Conservation (phyloP, 441 rosid genomes). For the Euphorbia celastroides region DNA sequence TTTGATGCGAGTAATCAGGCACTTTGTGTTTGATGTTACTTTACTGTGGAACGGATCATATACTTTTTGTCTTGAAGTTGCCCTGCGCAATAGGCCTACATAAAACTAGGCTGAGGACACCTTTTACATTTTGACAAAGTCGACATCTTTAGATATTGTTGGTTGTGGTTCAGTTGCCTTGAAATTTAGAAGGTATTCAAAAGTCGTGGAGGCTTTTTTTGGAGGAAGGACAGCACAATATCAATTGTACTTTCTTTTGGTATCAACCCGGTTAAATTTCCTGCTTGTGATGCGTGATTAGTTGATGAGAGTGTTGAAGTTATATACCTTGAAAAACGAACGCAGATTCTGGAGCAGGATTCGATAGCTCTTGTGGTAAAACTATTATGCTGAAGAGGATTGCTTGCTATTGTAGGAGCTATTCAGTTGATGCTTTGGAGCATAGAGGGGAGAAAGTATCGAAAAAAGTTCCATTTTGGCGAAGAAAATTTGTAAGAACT, state of each 20-base stretch:
- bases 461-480: background rate
- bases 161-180: no score
- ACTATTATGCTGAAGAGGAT: background rate
- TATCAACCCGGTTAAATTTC: background rate
- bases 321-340: background rate
- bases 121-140: slow-evolving; percentile 9
- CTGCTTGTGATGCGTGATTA: background rate
- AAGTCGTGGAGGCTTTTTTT: background rate
- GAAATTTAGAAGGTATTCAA: slow-evolving; percentile 5
- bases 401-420: background rate
- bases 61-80: background rate
- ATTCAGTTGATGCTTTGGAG: background rate
- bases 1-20: slow-evolving; percentile 14
- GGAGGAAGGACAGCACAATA: background rate
- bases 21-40: background rate
- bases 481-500: background rate
- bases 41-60: background rate
- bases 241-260: background rate
- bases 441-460: background rate
- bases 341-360: background rate
- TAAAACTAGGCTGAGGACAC: background rate
- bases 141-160: slow-evolving; percentile 1
- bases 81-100: background rate
- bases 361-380: background rate
- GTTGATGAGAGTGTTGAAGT: background rate